Evolutionary conservation across 768 basidiomycete species (phyloP).

Genomic region (Termitomyces sp.): DNA sequence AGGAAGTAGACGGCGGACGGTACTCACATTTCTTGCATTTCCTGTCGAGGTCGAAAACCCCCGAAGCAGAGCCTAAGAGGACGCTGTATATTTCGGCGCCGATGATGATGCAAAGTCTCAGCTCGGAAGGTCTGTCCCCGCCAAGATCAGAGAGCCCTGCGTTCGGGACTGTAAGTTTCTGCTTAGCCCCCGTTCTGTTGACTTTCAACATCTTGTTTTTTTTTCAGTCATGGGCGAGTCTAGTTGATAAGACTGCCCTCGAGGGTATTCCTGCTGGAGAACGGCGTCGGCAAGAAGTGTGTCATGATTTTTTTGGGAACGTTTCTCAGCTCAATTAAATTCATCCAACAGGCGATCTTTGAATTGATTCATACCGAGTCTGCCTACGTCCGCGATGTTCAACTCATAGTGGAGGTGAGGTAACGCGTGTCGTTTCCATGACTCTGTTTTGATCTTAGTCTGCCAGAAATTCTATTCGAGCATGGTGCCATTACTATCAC

Average conservation of each 20-base stretch:
- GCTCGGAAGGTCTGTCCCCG: conserved; percentile 20
- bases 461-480: conserved; percentile 79
- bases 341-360: conserved; percentile 65
- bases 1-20: conserved; percentile 26
- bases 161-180: conserved; percentile 57
- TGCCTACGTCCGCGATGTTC: conserved; percentile 86
- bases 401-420: conserved; percentile 83
- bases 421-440: neutral
- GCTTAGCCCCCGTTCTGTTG: neutral
- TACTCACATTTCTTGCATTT: conserved; percentile 56
- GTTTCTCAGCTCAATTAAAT: neutral
- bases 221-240: conserved; percentile 82
- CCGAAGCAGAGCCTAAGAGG: conserved; percentile 38
- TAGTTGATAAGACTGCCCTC: conserved; percentile 80
- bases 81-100: conserved; percentile 66
- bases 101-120: conserved; percentile 32
- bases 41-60: conserved; percentile 56
- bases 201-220: conserved; percentile 1
- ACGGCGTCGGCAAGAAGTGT: conserved; percentile 82
- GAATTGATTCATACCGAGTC: conserved; percentile 90
- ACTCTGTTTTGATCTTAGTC: neutral
- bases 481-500: conserved; percentile 64
- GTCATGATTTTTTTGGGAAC: neutral
- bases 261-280: conserved; percentile 76
- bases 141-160: conserved; percentile 48